These are phyloP conservation scores for Venturia carpophila DNA, from an alignment of 2,329 filamentous ascomycete species.

Conservation along the genomic window DNA sequence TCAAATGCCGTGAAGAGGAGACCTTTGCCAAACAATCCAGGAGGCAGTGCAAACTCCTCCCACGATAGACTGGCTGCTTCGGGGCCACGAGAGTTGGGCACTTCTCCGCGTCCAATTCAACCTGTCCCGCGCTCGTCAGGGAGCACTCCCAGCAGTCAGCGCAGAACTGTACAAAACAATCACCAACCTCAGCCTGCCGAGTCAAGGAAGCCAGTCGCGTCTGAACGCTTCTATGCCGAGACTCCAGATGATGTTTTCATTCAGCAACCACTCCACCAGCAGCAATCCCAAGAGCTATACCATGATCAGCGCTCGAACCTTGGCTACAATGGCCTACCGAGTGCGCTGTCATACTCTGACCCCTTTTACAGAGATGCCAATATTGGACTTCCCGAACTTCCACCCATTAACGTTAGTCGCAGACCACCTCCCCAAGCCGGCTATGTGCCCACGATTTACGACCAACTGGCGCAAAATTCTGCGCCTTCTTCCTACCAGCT, in stretches of 20 bases:
- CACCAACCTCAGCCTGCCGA: conserved; percentile 25
- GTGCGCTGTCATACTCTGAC: background rate
- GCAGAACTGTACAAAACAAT: conserved; percentile 29
- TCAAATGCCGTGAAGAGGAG: conserved; percentile 61
- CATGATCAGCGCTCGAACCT: background rate
- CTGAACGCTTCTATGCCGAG: conserved; percentile 25
- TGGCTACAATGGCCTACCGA: background rate
- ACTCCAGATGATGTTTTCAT: conserved; percentile 23
- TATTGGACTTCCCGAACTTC: conserved; percentile 14
- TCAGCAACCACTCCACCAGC: background rate
- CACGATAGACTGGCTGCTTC: background rate
- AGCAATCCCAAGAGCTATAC: conserved; percentile 1
- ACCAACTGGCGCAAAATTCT: background rate
- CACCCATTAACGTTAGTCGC: conserved; percentile 14
- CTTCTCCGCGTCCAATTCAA: conserved; percentile 25
- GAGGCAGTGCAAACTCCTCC: conserved; percentile 30
- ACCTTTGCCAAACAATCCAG: conserved; percentile 73
- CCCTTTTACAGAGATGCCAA: conserved; percentile 1
- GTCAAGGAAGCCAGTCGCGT: conserved; percentile 20
- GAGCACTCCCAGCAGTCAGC: conserved; percentile 24
- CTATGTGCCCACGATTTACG: background rate
- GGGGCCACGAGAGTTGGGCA: conserved; percentile 24
- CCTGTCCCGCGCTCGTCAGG: conserved; percentile 10
- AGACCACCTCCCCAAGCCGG: background rate
- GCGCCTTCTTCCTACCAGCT: background rate